phyloP scores from a whole-genome alignment of 306 rosid genomes.

The Cicer cuneatum region DNA sequence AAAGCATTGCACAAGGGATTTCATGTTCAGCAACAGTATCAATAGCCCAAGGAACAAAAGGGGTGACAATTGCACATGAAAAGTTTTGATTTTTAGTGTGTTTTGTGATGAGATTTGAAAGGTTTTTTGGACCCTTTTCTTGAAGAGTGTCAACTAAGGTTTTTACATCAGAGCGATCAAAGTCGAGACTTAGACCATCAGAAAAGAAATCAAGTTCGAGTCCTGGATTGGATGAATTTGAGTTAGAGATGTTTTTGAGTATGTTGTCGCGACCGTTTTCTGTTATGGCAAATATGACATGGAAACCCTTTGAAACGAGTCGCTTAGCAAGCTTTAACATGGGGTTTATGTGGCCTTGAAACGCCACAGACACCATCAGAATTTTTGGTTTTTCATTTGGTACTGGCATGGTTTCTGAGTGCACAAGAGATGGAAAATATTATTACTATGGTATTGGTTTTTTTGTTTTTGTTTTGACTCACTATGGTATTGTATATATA shows the following conservation, averaged over 20 bases:
- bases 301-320: slow-evolving; percentile 54
- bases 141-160: slow-evolving; percentile 16
- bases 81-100: slow-evolving; percentile 38
- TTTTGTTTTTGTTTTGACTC: too few species aligned
- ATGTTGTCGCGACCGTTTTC: slow-evolving; percentile 46
- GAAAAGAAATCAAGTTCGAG: slow-evolving; percentile 60
- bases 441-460: too few species aligned
- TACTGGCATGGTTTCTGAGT: slow-evolving; percentile 35
- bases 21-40: slow-evolving; percentile 39
- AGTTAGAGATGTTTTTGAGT: not conserved
- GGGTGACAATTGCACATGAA: slow-evolving; percentile 55
- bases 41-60: slow-evolving; percentile 60
- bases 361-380: slow-evolving; percentile 53
- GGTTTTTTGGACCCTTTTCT: slow-evolving; percentile 46
- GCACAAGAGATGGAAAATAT: not conserved
- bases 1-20: slow-evolving; percentile 65
- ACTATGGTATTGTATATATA: too few species aligned
- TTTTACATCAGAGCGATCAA: slow-evolving; percentile 44
- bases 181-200: slow-evolving; percentile 56
- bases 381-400: slow-evolving; percentile 25
- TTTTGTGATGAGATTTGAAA: slow-evolving; percentile 45
- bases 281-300: slow-evolving; percentile 54
- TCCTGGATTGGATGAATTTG: not conserved
- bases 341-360: slow-evolving; percentile 70
- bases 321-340: slow-evolving; percentile 54